Evolutionary conservation across 495 filamentous ascomycete species (phyloP).

Genomic region (Aspergillus olivimuriae): DNA sequence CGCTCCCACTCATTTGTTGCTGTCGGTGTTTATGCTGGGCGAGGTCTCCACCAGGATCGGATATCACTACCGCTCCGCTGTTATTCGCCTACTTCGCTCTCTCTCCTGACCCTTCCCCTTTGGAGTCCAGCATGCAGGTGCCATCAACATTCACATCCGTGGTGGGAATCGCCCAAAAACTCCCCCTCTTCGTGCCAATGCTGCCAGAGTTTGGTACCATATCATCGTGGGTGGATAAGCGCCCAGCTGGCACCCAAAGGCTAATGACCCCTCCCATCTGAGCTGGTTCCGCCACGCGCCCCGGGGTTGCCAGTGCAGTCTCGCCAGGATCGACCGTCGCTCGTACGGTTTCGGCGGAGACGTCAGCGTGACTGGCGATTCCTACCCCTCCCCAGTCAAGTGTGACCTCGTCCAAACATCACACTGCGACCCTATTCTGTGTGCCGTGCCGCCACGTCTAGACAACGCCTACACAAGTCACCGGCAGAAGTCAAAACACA

Average conservation of each 20-base stretch:
- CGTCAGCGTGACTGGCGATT: not conserved
- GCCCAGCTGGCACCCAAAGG: constrained; percentile 4
- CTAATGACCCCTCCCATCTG: not conserved
- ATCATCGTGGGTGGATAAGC: constrained; percentile 15
- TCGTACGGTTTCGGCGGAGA: not conserved
- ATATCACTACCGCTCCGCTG: constrained; percentile 7
- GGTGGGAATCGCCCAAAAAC: too few species aligned
- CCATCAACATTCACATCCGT: too few species aligned
- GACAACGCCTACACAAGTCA: not conserved
- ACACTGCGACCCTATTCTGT: not conserved
- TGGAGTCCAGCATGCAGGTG: too few species aligned
- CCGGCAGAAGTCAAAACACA: too few species aligned
- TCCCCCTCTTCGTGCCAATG: not conserved
- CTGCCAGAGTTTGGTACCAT: constrained; percentile 14
- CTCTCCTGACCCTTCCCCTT: not conserved
- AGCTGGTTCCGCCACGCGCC: not conserved
- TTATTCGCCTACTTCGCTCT: constrained; percentile 3
- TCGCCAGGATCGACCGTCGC: not conserved
- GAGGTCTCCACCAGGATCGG: constrained; percentile 5
- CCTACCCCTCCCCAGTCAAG: not conserved
- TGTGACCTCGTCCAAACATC: not conserved
- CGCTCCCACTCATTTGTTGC: too few species aligned
- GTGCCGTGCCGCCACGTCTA: too few species aligned
- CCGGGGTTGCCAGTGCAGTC: not conserved
- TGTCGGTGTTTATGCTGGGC: too few species aligned